Conservation (phyloP, 148 eudicot species). For the Silene uniflora region DNA sequence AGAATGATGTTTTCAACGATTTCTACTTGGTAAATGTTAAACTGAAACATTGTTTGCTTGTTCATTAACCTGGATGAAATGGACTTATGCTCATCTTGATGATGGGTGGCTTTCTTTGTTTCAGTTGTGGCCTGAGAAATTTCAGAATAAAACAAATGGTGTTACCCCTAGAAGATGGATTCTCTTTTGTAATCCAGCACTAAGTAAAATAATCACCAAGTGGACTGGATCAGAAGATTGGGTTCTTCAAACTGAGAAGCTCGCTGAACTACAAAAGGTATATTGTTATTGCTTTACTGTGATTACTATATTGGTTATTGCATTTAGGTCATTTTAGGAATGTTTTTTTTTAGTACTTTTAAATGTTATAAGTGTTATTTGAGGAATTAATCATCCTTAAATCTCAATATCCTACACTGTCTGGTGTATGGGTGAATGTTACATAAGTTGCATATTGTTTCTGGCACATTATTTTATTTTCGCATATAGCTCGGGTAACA, state of each 20-base stretch:
- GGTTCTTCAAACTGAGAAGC: constrained; percentile 76
- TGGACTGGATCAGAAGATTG: constrained; percentile 91
- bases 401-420: not conserved
- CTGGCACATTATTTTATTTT: not conserved
- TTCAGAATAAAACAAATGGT: constrained; percentile 97
- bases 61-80: not conserved
- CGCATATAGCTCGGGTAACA: not conserved
- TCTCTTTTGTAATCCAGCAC: constrained; percentile 77
- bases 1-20: constrained; percentile 80
- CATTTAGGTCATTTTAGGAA: not conserved
- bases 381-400: too few species aligned
- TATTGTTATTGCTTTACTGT: not conserved
- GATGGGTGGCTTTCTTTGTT: not conserved
- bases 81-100: constrained; percentile 10
- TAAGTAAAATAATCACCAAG: constrained; percentile 70
- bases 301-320: not conserved
- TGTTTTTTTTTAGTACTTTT: too few species aligned
- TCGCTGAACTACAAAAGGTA: constrained; percentile 75
- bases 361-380: too few species aligned
- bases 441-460: not conserved
- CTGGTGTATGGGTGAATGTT: not conserved
- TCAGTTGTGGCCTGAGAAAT: constrained; percentile 95
- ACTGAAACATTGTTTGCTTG: not conserved
- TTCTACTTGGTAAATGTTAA: constrained; percentile 62
- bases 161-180: constrained; percentile 99